phyloP scores from a whole-genome alignment of 129 eudicot genomes.

The Flaveria sonorensis region DNA sequence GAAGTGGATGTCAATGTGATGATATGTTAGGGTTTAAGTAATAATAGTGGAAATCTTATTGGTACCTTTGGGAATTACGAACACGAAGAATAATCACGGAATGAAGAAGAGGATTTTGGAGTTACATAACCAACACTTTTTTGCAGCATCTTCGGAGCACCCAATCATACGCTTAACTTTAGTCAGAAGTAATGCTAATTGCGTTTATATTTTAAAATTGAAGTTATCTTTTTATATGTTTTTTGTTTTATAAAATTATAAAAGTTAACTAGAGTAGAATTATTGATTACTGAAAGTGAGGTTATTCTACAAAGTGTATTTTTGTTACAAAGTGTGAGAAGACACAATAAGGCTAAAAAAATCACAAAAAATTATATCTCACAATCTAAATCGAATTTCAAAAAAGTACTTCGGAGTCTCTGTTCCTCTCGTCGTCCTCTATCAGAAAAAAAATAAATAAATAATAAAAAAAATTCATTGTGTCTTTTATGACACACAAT shows the following conservation, averaged over 20 bases:
- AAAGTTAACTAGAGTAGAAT: no score
- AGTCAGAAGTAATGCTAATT: not conserved
- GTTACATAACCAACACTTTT: conserved; percentile 23
- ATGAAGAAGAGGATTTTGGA: conserved; percentile 29
- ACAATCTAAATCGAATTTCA: no score
- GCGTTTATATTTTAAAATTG: not conserved
- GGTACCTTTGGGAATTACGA: conserved; percentile 23
- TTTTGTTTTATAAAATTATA: not conserved
- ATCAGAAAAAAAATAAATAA: no score
- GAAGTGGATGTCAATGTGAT: not conserved
- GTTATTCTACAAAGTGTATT: no score
- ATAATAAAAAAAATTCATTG: no score
- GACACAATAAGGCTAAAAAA: no score
- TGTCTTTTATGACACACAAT: no score
- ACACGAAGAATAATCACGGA: conserved; percentile 12
- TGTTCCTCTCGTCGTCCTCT: no score
- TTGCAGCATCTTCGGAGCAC: conserved; percentile 25
- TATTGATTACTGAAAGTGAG: no score
- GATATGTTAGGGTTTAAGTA: conserved; percentile 21
- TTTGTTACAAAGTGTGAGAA: no score
- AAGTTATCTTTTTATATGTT: not conserved
- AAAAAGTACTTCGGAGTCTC: no score
- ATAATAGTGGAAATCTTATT: not conserved
- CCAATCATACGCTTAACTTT: conserved; percentile 2
- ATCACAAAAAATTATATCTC: no score